Percentiles rank a stretch among this genome's conserved stretches.
Evolutionary conservation across 257 asterid species (phyloP).

Genomic region (Gentiana straminea): DNA sequence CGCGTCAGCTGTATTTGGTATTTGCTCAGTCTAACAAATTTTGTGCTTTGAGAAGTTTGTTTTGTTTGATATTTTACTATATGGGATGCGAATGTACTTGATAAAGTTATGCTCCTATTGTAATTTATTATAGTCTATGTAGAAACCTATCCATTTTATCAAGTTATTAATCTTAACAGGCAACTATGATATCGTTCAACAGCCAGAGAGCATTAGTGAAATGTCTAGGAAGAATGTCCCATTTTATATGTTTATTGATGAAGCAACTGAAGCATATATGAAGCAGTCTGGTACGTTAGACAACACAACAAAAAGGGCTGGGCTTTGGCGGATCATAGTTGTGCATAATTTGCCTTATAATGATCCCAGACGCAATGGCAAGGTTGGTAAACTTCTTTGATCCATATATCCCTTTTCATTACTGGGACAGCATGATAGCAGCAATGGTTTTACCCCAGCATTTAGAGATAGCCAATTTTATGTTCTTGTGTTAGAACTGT

Average conservation of each 20-base stretch:
- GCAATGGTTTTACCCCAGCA: not conserved
- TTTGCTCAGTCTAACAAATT: conserved; percentile 16
- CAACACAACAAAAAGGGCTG: conserved; percentile 46
- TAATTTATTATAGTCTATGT: not conserved
- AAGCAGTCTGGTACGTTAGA: conserved; percentile 53
- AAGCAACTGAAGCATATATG: conserved; percentile 75
- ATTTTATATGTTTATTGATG: conserved; percentile 88
- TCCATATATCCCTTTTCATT: not conserved
- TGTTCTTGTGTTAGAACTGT: not conserved
- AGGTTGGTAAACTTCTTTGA: conserved; percentile 39
- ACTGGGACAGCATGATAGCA: not conserved
- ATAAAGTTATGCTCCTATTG: not conserved
- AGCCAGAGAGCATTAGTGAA: conserved; percentile 64
- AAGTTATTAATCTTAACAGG: conserved; percentile 34
- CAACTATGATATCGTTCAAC: conserved; percentile 78
- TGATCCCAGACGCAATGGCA: conserved; percentile 90
- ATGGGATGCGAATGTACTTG: conserved; percentile 1
- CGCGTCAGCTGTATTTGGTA: conserved; percentile 99
- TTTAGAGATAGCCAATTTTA: not conserved
- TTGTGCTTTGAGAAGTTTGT: conserved; percentile 5
- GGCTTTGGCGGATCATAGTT: conserved; percentile 84
- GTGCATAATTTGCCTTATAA: conserved; percentile 77
- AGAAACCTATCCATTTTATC: not conserved
- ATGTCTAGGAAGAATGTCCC: conserved; percentile 45
- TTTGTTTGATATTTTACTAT: conserved; percentile 15